Evolutionary conservation across 495 filamentous ascomycete species (phyloP).

Genomic region (Sporormia fimetaria): DNA sequence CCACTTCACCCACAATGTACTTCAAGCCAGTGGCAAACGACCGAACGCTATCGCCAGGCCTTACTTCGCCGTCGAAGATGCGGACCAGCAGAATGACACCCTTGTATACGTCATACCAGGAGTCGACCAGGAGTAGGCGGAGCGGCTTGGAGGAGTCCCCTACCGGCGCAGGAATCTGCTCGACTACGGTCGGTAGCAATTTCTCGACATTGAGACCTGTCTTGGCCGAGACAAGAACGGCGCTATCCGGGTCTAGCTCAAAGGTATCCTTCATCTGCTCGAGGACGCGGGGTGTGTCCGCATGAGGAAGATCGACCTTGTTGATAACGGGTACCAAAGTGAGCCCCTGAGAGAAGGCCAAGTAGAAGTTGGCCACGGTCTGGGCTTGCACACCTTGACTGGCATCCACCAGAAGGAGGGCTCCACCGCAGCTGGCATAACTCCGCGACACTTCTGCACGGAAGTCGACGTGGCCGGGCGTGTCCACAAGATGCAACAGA

Average conservation of each 20-base stretch:
- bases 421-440: slow-evolving; percentile 91
- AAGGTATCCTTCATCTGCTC: slow-evolving; percentile 77
- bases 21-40: slow-evolving; percentile 79
- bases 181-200: slow-evolving; percentile 72
- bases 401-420: slow-evolving; percentile 83
- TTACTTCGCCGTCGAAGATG: slow-evolving; percentile 79
- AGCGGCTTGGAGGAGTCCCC: slow-evolving; percentile 63
- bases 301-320: slow-evolving; percentile 84
- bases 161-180: slow-evolving; percentile 66
- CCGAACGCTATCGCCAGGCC: slow-evolving; percentile 66
- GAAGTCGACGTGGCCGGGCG: slow-evolving; percentile 96
- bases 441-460: slow-evolving; percentile 88
- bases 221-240: slow-evolving; percentile 84
- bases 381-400: slow-evolving; percentile 88
- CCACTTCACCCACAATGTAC: slow-evolving; percentile 90
- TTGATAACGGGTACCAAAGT: slow-evolving; percentile 85
- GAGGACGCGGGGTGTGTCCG: slow-evolving; percentile 72
- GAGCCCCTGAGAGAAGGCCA: slow-evolving; percentile 85
- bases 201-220: slow-evolving; percentile 76
- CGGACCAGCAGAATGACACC: slow-evolving; percentile 87
- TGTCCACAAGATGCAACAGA: slow-evolving; percentile 89
- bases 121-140: slow-evolving; percentile 83
- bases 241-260: slow-evolving; percentile 70
- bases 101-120: slow-evolving; percentile 93
- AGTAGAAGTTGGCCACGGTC: slow-evolving; percentile 95